Conservation (phyloP, 305 asterid species). For the Fraxinus albicans region DNA sequence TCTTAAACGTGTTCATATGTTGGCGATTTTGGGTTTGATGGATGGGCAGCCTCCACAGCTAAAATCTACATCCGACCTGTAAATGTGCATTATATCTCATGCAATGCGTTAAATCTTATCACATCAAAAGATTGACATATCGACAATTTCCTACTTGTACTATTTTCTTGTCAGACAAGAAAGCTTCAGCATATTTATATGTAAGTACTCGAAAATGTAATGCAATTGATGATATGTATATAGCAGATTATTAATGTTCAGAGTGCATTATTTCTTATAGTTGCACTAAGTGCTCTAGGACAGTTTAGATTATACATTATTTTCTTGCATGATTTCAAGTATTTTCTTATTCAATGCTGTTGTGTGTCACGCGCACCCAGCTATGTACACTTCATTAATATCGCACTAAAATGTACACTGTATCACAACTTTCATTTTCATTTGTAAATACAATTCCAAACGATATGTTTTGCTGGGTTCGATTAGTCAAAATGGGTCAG, state of each 20-base stretch:
- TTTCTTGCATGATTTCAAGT: neutral
- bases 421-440: neutral
- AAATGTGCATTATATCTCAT: neutral
- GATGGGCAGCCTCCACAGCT: slow-evolving; percentile 48
- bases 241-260: neutral
- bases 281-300: neutral
- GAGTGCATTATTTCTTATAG: neutral
- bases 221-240: neutral
- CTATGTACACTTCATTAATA: neutral
- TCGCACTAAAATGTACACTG: neutral
- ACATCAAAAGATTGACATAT: slow-evolving; percentile 13
- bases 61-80: neutral
- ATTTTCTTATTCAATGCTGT: neutral
- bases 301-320: neutral
- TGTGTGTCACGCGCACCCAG: neutral
- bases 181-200: neutral
- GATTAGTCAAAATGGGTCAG: neutral
- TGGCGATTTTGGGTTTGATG: slow-evolving; percentile 32
- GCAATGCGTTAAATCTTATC: slow-evolving; percentile 23
- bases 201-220: no score
- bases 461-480: neutral
- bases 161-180: slow-evolving; percentile 24
- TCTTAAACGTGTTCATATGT: slow-evolving; percentile 14
- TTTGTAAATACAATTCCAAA: neutral
- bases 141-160: slow-evolving; percentile 16